Evolutionary conservation across 1,284 basidiomycete species (phyloP).

Genomic region (Gymnopus androsaceus): DNA sequence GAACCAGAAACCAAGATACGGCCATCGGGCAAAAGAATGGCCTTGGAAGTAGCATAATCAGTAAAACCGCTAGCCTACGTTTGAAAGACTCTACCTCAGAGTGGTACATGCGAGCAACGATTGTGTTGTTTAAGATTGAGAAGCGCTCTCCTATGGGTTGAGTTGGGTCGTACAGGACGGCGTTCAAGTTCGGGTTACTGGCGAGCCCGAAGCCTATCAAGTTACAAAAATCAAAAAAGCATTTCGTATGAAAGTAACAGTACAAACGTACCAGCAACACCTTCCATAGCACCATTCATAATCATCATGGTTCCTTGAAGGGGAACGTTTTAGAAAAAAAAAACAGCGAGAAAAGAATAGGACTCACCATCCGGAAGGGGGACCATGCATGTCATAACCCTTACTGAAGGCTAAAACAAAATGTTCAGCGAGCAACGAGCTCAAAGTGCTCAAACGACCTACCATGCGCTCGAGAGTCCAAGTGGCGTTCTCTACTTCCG

Average conservation of each 20-base stretch:
- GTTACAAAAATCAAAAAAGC: too few species aligned
- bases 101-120: conserved; percentile 82
- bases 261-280: too few species aligned
- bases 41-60: too few species aligned
- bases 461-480: conserved; percentile 80
- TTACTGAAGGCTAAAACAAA: conserved; percentile 59
- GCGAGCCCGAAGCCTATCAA: conserved; percentile 76
- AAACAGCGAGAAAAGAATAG: background rate
- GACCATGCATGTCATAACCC: conserved; percentile 76
- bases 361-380: conserved; percentile 62
- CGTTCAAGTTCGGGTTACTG: conserved; percentile 61
- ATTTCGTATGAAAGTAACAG: too few species aligned
- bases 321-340: background rate
- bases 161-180: conserved; percentile 70
- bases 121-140: conserved; percentile 68
- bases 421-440: background rate
- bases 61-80: too few species aligned
- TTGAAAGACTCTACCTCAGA: too few species aligned
- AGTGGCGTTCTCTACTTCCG: conserved; percentile 56
- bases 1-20: conserved; percentile 70
- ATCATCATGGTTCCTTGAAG: conserved; percentile 58
- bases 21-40: conserved; percentile 63
- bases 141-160: conserved; percentile 61
- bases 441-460: conserved; percentile 19
- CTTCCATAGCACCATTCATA: conserved; percentile 67